Evolutionary conservation across 495 filamentous ascomycete species (phyloP).

Genomic region (Ascobolus immersus): DNA sequence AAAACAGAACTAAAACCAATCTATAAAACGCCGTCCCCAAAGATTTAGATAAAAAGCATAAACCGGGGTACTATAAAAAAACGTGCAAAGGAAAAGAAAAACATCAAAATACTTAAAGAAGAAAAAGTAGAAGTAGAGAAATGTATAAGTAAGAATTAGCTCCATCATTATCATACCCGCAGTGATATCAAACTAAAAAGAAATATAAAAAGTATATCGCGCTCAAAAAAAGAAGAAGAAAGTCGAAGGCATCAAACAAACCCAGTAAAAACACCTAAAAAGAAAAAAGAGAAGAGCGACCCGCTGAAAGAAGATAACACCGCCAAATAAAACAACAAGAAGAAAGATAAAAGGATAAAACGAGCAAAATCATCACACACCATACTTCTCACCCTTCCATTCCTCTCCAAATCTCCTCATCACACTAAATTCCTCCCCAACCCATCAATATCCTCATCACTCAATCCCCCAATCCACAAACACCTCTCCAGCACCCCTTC

Average conservation of each 20-base stretch:
- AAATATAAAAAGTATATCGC: neutral
- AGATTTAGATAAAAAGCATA: neutral
- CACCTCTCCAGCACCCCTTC: conserved; percentile 73
- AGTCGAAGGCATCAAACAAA: neutral
- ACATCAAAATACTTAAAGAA: conserved; percentile 1
- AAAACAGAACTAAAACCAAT: neutral
- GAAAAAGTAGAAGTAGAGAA: neutral
- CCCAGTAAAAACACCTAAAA: no score
- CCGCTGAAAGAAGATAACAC: no score
- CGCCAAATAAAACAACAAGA: no score
- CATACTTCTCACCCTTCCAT: no score
- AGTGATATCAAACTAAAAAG: conserved; percentile 3
- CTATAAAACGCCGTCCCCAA: neutral
- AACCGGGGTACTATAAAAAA: neutral
- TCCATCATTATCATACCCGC: no score
- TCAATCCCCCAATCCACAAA: conserved; percentile 78
- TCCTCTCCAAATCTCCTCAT: conserved; percentile 2
- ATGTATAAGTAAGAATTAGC: neutral
- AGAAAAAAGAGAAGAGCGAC: no score
- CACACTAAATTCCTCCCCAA: conserved; percentile 31
- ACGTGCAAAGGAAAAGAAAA: conserved; percentile 2
- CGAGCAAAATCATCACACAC: no score
- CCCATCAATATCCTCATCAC: conserved; percentile 53
- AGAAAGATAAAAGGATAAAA: no score
- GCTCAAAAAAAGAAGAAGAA: conserved; percentile 1